A percentile compares a stretch with the other conserved stretches of the same genome.
Evolutionary conservation across 495 filamentous ascomycete genomes (phyloP).

Genomic region (Penicillium paradoxum): DNA sequence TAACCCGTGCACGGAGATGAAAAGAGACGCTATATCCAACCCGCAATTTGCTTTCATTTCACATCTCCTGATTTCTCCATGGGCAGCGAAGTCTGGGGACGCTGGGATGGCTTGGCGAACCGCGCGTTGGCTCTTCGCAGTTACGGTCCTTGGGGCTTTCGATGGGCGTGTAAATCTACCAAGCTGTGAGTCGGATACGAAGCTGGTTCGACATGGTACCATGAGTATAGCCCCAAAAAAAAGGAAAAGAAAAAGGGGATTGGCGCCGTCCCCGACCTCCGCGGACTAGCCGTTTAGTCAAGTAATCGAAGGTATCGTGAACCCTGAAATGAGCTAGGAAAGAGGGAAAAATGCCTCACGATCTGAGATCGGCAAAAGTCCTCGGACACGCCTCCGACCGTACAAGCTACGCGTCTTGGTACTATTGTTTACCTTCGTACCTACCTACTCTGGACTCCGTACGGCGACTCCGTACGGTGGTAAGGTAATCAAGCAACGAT

Average conservation of each 20-base stretch:
- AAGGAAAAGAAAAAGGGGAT: too few relatives aligned
- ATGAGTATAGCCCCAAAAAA: too few relatives aligned
- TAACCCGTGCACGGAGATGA: neutral
- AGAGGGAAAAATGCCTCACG: constrained; percentile 15
- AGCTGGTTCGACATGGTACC: too few relatives aligned
- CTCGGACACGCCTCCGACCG: too few relatives aligned
- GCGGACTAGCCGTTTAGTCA: too few relatives aligned
- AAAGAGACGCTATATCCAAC: neutral
- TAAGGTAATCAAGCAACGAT: constrained; percentile 9
- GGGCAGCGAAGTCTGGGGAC: constrained; percentile 21
- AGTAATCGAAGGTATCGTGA: too few relatives aligned
- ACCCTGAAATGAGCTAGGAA: neutral
- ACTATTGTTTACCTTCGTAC: neutral
- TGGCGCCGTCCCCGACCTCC: too few relatives aligned
- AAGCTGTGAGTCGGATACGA: too few relatives aligned
- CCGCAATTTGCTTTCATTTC: neutral
- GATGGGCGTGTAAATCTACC: too few relatives aligned
- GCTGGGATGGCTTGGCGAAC: constrained; percentile 26
- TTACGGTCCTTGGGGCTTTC: neutral
- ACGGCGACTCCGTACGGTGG: neutral
- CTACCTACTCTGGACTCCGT: too few relatives aligned
- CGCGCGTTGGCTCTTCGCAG: constrained; percentile 4
- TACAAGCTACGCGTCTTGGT: neutral
- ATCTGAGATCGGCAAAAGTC: constrained; percentile 8
- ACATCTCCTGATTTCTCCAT: constrained; percentile 13